Evolutionary conservation across 2,329 filamentous ascomycete genomes (phyloP).

Genomic region (Dactylellina haptotyla): DNA sequence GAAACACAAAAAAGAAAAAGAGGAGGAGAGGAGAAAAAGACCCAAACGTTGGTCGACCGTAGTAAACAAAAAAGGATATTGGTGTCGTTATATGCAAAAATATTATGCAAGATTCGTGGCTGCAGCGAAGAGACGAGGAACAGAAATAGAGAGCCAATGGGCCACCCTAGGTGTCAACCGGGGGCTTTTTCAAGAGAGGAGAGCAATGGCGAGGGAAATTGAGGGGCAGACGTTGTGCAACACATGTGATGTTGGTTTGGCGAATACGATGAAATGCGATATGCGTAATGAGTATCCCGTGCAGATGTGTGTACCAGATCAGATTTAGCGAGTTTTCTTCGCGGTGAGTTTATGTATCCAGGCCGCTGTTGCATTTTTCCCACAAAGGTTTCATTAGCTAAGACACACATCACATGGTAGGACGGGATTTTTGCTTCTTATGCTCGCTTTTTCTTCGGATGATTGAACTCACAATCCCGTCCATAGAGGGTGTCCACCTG

Average conservation of each 20-base stretch:
- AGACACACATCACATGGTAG: slow-evolving; percentile 36
- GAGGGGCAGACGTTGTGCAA: slow-evolving; percentile 53
- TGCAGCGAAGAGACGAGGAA: slow-evolving; percentile 10
- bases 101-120: slow-evolving; percentile 50
- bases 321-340: slow-evolving; percentile 40
- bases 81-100: slow-evolving; percentile 33
- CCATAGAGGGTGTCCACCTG: slow-evolving; percentile 51
- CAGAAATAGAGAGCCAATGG: slow-evolving; percentile 18
- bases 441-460: slow-evolving; percentile 15
- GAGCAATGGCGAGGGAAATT: slow-evolving; percentile 16
- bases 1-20: no score
- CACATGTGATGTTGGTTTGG: slow-evolving; percentile 54
- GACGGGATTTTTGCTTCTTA: slow-evolving; percentile 16
- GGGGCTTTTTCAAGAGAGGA: background rate
- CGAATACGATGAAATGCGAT: slow-evolving; percentile 50
- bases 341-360: slow-evolving; percentile 54
- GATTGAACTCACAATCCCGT: slow-evolving; percentile 49
- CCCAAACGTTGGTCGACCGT: slow-evolving; percentile 2
- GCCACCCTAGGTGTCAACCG: slow-evolving; percentile 13
- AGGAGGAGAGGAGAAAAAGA: no score
- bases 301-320: slow-evolving; percentile 35
- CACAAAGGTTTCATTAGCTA: slow-evolving; percentile 51
- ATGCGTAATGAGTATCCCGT: slow-evolving; percentile 38
- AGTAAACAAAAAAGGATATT: slow-evolving; percentile 22
- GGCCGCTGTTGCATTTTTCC: slow-evolving; percentile 48